A percentile compares a stretch with the other conserved stretches of the same genome.
phyloP scores from a whole-genome alignment of 1,284 basidiomycete genomes.

The Thelephora terrestris region DNA sequence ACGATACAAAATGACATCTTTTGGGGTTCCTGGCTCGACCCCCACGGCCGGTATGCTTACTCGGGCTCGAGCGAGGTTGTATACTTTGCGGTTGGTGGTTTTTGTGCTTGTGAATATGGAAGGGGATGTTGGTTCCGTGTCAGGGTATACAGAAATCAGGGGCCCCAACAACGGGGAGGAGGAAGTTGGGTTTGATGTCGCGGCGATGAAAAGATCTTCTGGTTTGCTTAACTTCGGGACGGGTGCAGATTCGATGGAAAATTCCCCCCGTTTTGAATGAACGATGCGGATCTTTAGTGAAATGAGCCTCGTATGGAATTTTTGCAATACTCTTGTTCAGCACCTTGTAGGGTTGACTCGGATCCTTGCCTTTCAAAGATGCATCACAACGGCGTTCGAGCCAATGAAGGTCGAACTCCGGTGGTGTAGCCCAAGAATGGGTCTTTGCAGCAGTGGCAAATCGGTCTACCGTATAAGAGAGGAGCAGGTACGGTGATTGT shows the following conservation, averaged over 20 bases:
- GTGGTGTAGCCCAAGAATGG: conserved; percentile 39
- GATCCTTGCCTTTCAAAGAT: conserved; percentile 24
- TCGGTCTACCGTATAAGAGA: conserved; percentile 48
- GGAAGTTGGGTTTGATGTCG: conserved; percentile 10
- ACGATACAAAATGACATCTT: conserved; percentile 60
- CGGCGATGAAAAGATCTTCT: conserved; percentile 22
- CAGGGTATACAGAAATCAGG: conserved; percentile 36
- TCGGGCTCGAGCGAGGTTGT: conserved; percentile 50
- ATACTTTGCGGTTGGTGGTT: conserved; percentile 51
- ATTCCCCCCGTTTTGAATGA: conserved; percentile 32
- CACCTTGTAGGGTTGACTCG: conserved; percentile 27
- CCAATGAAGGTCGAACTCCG: conserved; percentile 25
- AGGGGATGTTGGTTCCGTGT: conserved; percentile 39
- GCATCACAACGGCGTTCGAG: conserved; percentile 33
- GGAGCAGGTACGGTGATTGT: conserved; percentile 48
- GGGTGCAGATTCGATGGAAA: conserved; percentile 34
- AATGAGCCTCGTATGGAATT: not conserved
- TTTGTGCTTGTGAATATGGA: conserved; percentile 57
- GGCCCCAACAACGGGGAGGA: conserved; percentile 10
- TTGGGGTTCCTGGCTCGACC: conserved; percentile 16
- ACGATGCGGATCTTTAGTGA: conserved; percentile 45
- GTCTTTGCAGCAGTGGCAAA: conserved; percentile 35
- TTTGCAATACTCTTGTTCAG: not conserved
- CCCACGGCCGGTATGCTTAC: conserved; percentile 30
- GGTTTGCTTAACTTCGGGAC: conserved; percentile 25